Evolutionary conservation across 257 asterid genomes (phyloP), one percentile per base, ranked within the genome.

Genomic region (Solanum dulcamara): DNA sequence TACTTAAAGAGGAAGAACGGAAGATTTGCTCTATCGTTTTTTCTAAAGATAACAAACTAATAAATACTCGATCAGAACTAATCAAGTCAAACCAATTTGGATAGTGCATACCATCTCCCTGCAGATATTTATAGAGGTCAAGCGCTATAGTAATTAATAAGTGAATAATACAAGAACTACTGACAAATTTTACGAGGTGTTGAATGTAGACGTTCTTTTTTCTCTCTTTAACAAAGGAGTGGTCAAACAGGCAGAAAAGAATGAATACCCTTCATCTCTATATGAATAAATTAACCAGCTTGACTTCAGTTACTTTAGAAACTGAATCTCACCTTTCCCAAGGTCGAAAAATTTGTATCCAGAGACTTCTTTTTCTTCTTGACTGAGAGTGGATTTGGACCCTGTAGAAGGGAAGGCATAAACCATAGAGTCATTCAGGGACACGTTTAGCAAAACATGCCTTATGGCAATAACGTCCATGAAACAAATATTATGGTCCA

Each of bases 321-420:
- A 81, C 80, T n/a, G 50, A 60, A 28, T 48, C 88, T 40, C 60
- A 94, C 99, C 98, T 94, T 90, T 79, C 35, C 90, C 26, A 91
- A 85, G 85, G 92, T 85, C 81, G 87, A 80, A 85, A 20, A 51
- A 70, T 88, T 84, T 77, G 86, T 64, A 81, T 82, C 83, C 48
- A 51, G 90, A 57, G 62, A 87, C 17, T 3, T 86, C 92, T 92
- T 92, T 26, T 84, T 94, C 94, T 91, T 93, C 90, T 88, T 94
- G 91, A 98, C 93, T 2, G 98, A 95, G 33, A 96, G 96, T 40
- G 99, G 99, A 82, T 94, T 94, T 22, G 98, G 98, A 83, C 97
- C 98, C 98, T 96, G 90, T 83, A 85, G 85, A 60, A 70, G 71
- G 77, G 53, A 72, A 81, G 87, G 81, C n/a, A 86, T 74, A 70